Conservation (phyloP, 306 rosid species). For the Dalbergia cochinchinensis region DNA sequence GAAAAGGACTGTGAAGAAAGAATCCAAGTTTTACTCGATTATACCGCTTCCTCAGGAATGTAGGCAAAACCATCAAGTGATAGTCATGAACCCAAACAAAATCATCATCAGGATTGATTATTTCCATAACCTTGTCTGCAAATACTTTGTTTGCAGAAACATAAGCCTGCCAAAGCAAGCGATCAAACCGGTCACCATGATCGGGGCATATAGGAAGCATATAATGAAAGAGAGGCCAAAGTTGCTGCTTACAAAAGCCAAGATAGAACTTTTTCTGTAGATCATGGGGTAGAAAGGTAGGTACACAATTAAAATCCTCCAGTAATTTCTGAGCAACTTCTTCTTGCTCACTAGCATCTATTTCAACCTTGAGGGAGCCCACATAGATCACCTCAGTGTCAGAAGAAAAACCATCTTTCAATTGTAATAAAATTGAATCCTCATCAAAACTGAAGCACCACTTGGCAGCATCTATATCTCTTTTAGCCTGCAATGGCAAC, state of each 20-base stretch:
- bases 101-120: slow-evolving; percentile 79
- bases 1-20: slow-evolving; percentile 88
- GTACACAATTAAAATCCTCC: slow-evolving; percentile 74
- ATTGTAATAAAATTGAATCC: slow-evolving; percentile 72
- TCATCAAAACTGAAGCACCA: slow-evolving; percentile 80
- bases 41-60: slow-evolving; percentile 72
- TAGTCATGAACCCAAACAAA: slow-evolving; percentile 88
- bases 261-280: slow-evolving; percentile 67
- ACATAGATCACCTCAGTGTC: slow-evolving; percentile 76
- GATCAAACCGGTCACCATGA: slow-evolving; percentile 81
- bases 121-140: slow-evolving; percentile 85
- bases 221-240: slow-evolving; percentile 89
- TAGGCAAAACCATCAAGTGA: slow-evolving; percentile 84
- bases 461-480: slow-evolving; percentile 65
- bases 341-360: slow-evolving; percentile 73
- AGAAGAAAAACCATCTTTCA: slow-evolving; percentile 72
- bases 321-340: slow-evolving; percentile 77
- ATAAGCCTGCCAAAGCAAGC: slow-evolving; percentile 80
- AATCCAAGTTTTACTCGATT: slow-evolving; percentile 79
- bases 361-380: slow-evolving; percentile 77
- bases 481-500: slow-evolving; percentile 78
- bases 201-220: slow-evolving; percentile 84
- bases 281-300: slow-evolving; percentile 79
- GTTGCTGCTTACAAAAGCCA: slow-evolving; percentile 76
- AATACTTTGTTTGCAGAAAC: slow-evolving; percentile 83